Percentiles rank a stretch among this genome's conserved stretches.
Conservation (phyloP, 495 filamentous ascomycete species). For the Symbiotaphrina buchneri region DNA sequence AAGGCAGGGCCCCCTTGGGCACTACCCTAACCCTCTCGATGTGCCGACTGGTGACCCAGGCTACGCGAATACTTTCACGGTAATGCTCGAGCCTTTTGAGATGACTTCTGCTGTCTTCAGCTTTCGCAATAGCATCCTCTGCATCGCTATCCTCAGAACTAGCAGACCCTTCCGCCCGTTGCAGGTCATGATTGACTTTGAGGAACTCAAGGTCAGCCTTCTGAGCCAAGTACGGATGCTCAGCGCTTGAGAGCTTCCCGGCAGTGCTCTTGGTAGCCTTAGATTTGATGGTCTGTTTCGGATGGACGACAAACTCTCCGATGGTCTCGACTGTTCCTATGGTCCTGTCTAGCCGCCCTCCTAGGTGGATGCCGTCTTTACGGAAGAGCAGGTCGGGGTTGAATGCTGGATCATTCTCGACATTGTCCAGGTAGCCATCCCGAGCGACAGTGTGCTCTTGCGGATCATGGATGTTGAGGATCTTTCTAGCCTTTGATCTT, state of each 20-base stretch:
- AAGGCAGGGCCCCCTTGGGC: conserved; percentile 1
- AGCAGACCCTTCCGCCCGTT: conserved; percentile 2
- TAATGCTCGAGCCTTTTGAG: conserved; percentile 6
- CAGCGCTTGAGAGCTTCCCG: not conserved
- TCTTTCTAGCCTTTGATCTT: too few relatives aligned
- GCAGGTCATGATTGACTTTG: conserved; percentile 8
- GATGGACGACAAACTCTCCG: not conserved
- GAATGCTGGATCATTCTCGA: conserved; percentile 2
- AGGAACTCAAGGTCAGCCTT: conserved; percentile 7
- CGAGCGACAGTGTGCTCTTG: too few relatives aligned
- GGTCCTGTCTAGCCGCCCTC: not conserved
- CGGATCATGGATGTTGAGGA: too few relatives aligned
- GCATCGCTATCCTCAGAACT: not conserved
- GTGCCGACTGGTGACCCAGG: conserved; percentile 8
- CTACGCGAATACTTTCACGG: conserved; percentile 6
- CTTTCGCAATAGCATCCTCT: not conserved
- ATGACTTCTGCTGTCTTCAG: conserved; percentile 1
- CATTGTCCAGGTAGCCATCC: conserved; percentile 2
- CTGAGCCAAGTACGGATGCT: conserved; percentile 7
- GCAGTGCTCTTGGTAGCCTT: conserved; percentile 1
- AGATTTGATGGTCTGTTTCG: conserved; percentile 1
- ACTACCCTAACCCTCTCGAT: conserved; percentile 7
- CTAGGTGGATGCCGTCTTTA: not conserved
- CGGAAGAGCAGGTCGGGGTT: not conserved
- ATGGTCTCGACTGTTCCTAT: not conserved